A percentile compares a stretch with the other conserved stretches of the same genome.
These are phyloP conservation scores for Candida gigantensis DNA, from an alignment of 1,139 yeast species.

Conservation along the genomic window DNA sequence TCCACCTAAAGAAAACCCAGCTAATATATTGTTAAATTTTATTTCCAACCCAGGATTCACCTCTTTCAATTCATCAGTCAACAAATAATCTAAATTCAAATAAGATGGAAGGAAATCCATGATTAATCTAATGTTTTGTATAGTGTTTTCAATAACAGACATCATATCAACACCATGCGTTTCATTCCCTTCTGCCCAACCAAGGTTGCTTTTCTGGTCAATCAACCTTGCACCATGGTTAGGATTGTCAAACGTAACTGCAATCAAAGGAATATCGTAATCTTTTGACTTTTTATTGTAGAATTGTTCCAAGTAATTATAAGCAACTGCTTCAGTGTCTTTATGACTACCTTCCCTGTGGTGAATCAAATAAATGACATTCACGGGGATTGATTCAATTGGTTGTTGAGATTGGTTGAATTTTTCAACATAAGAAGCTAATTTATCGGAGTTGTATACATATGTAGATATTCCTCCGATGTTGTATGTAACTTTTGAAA, in stretches of 20 bases:
- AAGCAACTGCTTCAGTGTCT: conserved; percentile 35
- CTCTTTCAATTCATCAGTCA: conserved; percentile 24
- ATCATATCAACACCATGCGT: conserved; percentile 58
- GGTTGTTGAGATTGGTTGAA: conserved; percentile 17
- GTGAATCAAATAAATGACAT: conserved; percentile 43
- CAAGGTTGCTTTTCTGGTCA: conserved; percentile 33
- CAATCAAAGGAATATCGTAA: conserved; percentile 35
- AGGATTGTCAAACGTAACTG: conserved; percentile 57
- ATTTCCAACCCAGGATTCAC: conserved; percentile 20
- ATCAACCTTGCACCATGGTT: conserved; percentile 60
- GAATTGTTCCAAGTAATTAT: conserved; percentile 28
- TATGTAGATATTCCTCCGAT: conserved; percentile 38
- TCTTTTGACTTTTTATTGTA: conserved; percentile 19
- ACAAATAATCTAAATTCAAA: conserved; percentile 34
- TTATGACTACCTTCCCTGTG: conserved; percentile 33
- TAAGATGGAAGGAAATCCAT: conserved; percentile 51
- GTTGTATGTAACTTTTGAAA: conserved; percentile 24
- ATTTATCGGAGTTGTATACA: conserved; percentile 33
- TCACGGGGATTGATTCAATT: conserved; percentile 31
- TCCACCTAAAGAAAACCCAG: conserved; percentile 65
- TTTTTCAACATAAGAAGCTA: conserved; percentile 26
- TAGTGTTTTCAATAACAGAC: conserved; percentile 51
- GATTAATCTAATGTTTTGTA: conserved; percentile 48
- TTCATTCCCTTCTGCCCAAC: conserved; percentile 43
- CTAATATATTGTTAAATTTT: conserved; percentile 35